These are phyloP conservation scores for Saccharomycopsis sp. DNA, from an alignment of 805 yeast species.

Conservation along the genomic window DNA sequence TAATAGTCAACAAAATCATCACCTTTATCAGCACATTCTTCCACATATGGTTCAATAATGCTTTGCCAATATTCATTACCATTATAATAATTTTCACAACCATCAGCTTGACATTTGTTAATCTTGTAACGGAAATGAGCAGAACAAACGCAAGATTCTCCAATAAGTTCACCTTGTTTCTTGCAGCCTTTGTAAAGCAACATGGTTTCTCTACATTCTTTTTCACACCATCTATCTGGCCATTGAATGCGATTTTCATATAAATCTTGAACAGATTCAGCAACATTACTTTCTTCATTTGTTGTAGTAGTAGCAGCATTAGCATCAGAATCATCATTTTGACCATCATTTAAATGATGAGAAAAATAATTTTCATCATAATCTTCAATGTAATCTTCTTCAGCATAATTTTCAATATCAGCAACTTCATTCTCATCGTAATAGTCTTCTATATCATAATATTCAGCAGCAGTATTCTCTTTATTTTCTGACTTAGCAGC, in stretches of 20 bases:
- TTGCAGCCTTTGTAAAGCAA: constrained; percentile 20
- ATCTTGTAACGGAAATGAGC: constrained; percentile 21
- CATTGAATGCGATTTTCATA: constrained; percentile 15
- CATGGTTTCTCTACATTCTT: constrained; percentile 20
- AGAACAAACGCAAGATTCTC: constrained; percentile 22
- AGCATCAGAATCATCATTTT: too few species aligned
- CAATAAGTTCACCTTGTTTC: constrained; percentile 19
- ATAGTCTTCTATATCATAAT: too few species aligned
- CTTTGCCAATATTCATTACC: constrained; percentile 14
- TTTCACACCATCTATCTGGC: constrained; percentile 22
- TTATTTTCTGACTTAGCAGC: too few species aligned
- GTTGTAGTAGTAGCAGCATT: too few species aligned
- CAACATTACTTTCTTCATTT: too few species aligned
- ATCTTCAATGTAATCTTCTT: too few species aligned
- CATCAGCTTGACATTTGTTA: constrained; percentile 21
- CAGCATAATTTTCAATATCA: too few species aligned
- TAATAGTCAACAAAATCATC: constrained; percentile 21
- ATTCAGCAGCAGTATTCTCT: too few species aligned
- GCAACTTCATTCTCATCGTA: too few species aligned
- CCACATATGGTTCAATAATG: constrained; percentile 17
- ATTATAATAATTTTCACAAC: constrained; percentile 18
- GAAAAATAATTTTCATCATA: too few species aligned
- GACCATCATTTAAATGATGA: too few species aligned
- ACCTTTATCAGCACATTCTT: constrained; percentile 20
- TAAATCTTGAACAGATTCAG: too few species aligned